Conservation (phyloP, 2,329 filamentous ascomycete genomes). For the Pseudofabraea citricarpa region DNA sequence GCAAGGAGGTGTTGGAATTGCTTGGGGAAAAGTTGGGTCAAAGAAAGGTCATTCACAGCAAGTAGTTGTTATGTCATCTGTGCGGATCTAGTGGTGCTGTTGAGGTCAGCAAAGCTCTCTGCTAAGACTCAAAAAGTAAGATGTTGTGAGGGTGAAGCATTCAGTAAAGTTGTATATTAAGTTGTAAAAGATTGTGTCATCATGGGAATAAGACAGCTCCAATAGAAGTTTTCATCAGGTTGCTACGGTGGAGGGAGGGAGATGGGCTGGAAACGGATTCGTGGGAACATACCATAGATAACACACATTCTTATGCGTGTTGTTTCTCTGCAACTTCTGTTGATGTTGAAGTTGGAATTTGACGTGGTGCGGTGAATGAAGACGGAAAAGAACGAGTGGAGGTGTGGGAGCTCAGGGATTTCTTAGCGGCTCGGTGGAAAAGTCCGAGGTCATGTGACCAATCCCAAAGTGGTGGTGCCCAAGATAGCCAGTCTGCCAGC, state of each 20-base stretch:
- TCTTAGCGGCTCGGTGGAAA: too few relatives aligned
- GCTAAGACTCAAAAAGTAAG: too few relatives aligned
- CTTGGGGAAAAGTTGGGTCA: too few relatives aligned
- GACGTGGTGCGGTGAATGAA: neutral
- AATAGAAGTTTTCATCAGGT: conserved; percentile 19
- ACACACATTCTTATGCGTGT: neutral
- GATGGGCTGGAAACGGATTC: neutral
- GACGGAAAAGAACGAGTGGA: too few relatives aligned
- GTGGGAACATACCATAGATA: conserved; percentile 1
- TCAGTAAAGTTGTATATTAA: conserved; percentile 16
- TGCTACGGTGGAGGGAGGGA: conserved; percentile 2
- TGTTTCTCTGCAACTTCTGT: neutral
- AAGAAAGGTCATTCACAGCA: too few relatives aligned
- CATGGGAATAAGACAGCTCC: conserved; percentile 20
- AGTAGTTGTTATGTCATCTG: neutral
- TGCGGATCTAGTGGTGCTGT: neutral
- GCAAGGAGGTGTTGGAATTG: too few relatives aligned
- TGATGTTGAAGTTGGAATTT: neutral
- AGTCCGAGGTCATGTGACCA: too few relatives aligned
- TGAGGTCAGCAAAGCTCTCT: too few relatives aligned
- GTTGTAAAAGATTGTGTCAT: conserved; percentile 18
- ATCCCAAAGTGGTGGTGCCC: too few relatives aligned
- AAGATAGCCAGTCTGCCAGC: too few relatives aligned
- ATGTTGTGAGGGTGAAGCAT: conserved; percentile 6
- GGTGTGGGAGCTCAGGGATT: too few relatives aligned